Evolutionary conservation across 139 green algal species (phyloP).

Genomic region (Micractinium conductrix): DNA sequence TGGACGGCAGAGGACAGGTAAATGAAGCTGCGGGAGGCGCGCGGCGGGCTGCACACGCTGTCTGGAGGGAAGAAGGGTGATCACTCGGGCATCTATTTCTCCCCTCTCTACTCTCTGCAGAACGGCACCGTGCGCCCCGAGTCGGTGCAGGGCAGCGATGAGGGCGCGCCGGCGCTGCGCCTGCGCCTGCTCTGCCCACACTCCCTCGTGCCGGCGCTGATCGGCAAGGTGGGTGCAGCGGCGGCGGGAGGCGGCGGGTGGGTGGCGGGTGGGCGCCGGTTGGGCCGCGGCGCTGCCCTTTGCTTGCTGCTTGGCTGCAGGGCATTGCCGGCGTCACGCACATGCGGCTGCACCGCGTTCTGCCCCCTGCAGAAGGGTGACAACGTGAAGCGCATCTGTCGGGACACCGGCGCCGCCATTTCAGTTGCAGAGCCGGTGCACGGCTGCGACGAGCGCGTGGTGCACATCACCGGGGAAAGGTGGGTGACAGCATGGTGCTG

Average conservation of each 20-base stretch:
- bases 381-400: conserved; percentile 34
- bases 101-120: neutral
- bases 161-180: neutral
- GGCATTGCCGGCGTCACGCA: neutral
- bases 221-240: conserved; percentile 40
- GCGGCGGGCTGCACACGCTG: too few relatives aligned
- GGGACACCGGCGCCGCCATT: conserved; percentile 23
- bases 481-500: too few relatives aligned
- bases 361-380: conserved; percentile 38
- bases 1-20: too few relatives aligned
- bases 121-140: neutral
- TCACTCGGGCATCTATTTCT: too few relatives aligned
- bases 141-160: neutral
- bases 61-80: too few relatives aligned
- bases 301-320: too few relatives aligned
- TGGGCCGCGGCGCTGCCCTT: neutral
- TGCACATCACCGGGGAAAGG: conserved; percentile 38
- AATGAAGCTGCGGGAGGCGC: too few relatives aligned
- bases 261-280: neutral
- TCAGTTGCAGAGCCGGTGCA: conserved; percentile 38
- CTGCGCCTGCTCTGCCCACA: conserved; percentile 41
- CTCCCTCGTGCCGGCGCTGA: conserved; percentile 29
- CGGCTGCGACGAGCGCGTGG: conserved; percentile 46
- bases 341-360: too few relatives aligned
- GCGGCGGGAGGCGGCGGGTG: neutral